Base-by-base conservation (phyloP, 257 asterid species). In the Salvia splendens region DNA sequence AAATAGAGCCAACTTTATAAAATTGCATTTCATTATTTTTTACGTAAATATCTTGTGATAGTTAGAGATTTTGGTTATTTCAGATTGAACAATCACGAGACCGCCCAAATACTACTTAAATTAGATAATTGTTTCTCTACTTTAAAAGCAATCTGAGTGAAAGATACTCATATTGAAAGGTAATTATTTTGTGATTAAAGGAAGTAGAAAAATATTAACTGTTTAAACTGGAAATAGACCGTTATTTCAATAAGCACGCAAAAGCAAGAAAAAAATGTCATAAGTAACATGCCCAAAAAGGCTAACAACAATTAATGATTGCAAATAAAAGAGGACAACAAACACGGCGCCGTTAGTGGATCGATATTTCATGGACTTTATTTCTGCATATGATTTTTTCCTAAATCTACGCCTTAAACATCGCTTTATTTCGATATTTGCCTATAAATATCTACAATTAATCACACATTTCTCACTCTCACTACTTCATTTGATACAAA, bases 261-360 rank as follows among this genome's bases (percentile, higher is more conserved):
- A 58, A 70, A 42, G 56, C 20, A 30, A 52, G 33, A 28, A 45
- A 57, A 40, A 35, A 68, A 54, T 69, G 45, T 51, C 16, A 43
- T 17, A 74, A 72, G 70, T 35, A 77, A 75, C 76, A 72, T 60
- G 79, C 20, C 14, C 14, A 3, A 33, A 41, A 63, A 50, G 15
- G 59, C 11, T 52, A 52, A 24, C 12, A 20, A 74, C 67, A 12
- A 20, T 5, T 16, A 73, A 60, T 69, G 7, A 66, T 30, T 3
- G 48, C 45, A 66, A 47, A 32, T 49, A 64, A 63, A 28, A 63
- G 28, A 61, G 5, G 55, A 72, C 84, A 78, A n/a, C 65, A 76
- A 77, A 74, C 85, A 77, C 83, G 88, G 83, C 86, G 86, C 69
- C 76, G 69, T 82, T 77, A 63, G 14, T 78, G 82, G 61, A 68